Evolutionary conservation across 345 rosid species (phyloP).

Genomic region (Anastatica hierochuntica): DNA sequence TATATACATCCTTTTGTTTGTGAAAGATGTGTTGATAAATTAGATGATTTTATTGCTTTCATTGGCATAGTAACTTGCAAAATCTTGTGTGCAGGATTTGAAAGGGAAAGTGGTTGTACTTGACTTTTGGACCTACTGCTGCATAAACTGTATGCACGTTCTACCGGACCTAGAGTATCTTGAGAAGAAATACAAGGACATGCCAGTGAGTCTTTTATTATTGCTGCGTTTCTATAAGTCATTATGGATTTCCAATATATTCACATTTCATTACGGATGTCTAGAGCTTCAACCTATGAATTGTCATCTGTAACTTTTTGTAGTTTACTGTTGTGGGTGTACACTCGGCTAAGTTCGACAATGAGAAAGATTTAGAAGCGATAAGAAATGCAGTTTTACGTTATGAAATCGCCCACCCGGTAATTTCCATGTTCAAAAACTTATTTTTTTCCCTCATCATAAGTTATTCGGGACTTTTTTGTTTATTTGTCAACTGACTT

Average conservation of each 20-base stretch:
- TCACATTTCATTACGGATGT: neutral
- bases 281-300: neutral
- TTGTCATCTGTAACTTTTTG: neutral
- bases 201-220: slow-evolving; percentile 47
- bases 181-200: slow-evolving; percentile 83
- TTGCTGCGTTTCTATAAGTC: no score
- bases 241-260: no score
- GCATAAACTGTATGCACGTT: slow-evolving; percentile 93
- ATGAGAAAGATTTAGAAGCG: slow-evolving; percentile 93
- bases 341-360: slow-evolving; percentile 94
- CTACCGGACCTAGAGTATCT: slow-evolving; percentile 77
- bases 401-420: slow-evolving; percentile 76
- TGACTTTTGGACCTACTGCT: slow-evolving; percentile 97
- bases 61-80: neutral
- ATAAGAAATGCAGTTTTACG: slow-evolving; percentile 86
- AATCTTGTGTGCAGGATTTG: slow-evolving; percentile 50
- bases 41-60: neutral
- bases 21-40: neutral
- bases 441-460: no score
- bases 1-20: neutral
- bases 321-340: slow-evolving; percentile 95
- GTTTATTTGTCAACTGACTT: no score
- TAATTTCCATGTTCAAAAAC: slow-evolving; percentile 29
- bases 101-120: slow-evolving; percentile 87
- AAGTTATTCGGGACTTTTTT: no score